These are phyloP conservation scores for Viola odorata DNA, from an alignment of 345 rosid genomes.

Conservation along the genomic window DNA sequence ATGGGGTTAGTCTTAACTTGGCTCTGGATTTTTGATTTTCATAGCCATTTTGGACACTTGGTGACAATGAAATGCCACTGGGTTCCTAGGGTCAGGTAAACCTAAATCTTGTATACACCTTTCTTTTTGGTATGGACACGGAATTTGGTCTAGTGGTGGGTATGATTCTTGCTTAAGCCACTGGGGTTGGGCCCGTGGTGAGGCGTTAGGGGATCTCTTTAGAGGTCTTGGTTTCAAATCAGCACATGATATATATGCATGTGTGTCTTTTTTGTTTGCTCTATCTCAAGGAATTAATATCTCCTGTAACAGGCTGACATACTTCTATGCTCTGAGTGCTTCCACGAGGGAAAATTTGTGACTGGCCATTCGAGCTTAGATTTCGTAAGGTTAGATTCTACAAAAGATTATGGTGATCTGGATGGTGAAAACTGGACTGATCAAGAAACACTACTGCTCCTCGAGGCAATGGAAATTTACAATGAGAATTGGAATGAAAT, in stretches of 20 bases:
- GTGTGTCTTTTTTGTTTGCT: neutral
- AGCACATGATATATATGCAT: constrained; percentile 3
- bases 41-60: no score
- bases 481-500: constrained; percentile 85
- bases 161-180: no score
- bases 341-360: constrained; percentile 81
- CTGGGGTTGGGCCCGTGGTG: no score
- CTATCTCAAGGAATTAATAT: constrained; percentile 2
- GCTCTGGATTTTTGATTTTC: no score
- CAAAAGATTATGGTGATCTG: constrained; percentile 54
- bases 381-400: constrained; percentile 64
- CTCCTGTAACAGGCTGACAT: constrained; percentile 62
- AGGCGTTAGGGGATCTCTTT: no score
- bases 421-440: constrained; percentile 91
- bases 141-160: no score
- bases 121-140: no score
- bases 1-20: no score
- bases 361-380: constrained; percentile 85
- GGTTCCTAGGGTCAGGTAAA: no score
- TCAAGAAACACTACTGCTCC: constrained; percentile 84
- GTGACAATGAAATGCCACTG: no score
- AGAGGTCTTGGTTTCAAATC: neutral
- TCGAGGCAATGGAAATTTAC: constrained; percentile 87
- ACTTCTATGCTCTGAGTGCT: constrained; percentile 69
- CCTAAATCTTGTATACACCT: no score